Percentiles rank a stretch among this genome's conserved stretches.
These are phyloP conservation scores for Ramaria sp. DNA, from an alignment of 768 basidiomycete genomes.

Conservation along the genomic window DNA sequence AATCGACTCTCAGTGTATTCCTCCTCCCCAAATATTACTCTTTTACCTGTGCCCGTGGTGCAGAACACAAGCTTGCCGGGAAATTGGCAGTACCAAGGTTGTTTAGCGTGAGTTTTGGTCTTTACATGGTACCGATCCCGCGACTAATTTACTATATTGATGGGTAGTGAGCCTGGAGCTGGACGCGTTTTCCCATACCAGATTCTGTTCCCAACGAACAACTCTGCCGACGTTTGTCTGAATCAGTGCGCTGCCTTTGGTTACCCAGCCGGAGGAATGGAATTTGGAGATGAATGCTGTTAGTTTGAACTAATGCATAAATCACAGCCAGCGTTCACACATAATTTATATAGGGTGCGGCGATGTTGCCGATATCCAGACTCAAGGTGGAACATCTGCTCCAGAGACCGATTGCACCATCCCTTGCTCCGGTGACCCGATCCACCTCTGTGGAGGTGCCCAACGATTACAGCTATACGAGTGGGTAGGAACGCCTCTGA, in stretches of 20 bases:
- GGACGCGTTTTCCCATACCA: constrained; percentile 50
- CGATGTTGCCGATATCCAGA: constrained; percentile 42
- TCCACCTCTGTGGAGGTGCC: constrained; percentile 56
- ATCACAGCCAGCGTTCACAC: neutral
- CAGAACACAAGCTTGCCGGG: constrained; percentile 51
- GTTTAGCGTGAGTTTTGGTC: constrained; percentile 40
- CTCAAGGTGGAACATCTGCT: constrained; percentile 22
- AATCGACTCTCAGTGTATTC: constrained; percentile 64
- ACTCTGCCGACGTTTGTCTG: constrained; percentile 53
- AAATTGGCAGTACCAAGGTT: constrained; percentile 55
- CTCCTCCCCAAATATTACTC: constrained; percentile 36
- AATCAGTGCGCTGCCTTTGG: constrained; percentile 61
- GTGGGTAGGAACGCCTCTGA: constrained; percentile 23
- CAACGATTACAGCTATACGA: constrained; percentile 28
- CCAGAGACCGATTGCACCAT: constrained; percentile 30
- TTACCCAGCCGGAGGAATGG: constrained; percentile 59
- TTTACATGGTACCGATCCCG: neutral
- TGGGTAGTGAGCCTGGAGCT: constrained; percentile 38
- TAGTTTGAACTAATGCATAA: constrained; percentile 18
- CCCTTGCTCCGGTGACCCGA: constrained; percentile 60
- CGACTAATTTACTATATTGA: neutral
- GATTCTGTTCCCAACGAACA: constrained; percentile 47
- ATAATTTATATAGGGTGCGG: constrained; percentile 47
- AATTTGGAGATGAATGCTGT: constrained; percentile 69
- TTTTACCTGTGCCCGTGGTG: constrained; percentile 45